phyloP scores from a whole-genome alignment of 2,329 filamentous ascomycete genomes.

The Aspergillus aculeatinus region DNA sequence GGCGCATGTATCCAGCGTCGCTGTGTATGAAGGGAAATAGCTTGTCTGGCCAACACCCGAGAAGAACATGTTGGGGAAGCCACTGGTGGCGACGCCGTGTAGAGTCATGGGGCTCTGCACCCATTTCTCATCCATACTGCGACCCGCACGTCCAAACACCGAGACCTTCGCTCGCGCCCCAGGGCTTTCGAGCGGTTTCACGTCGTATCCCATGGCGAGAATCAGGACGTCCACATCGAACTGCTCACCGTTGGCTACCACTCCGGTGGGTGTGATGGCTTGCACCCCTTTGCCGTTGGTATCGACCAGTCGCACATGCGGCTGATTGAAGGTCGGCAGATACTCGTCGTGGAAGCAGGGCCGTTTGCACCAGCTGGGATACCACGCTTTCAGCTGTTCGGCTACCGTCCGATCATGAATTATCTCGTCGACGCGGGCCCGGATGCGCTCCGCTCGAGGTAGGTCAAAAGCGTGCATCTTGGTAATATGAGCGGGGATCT shows the following conservation, averaged over 20 bases:
- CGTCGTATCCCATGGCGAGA: background rate
- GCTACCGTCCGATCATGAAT: slow-evolving; percentile 55
- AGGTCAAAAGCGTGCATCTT: no score
- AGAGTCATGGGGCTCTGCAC: background rate
- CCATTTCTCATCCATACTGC: no score
- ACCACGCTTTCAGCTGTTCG: slow-evolving; percentile 58
- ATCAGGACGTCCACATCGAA: background rate
- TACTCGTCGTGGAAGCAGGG: slow-evolving; percentile 59
- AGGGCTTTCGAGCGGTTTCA: no score
- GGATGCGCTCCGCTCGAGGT: no score
- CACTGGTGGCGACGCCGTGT: background rate
- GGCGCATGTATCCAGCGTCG: background rate
- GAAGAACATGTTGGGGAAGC: background rate
- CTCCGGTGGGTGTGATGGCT: background rate
- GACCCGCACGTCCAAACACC: no score
- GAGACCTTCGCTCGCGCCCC: no score
- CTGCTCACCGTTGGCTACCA: background rate
- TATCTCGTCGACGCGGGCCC: slow-evolving; percentile 30
- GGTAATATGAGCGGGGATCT: background rate
- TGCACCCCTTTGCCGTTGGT: slow-evolving; percentile 34
- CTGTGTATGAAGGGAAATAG: no score
- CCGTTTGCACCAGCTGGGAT: slow-evolving; percentile 62
- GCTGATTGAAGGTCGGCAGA: slow-evolving; percentile 37
- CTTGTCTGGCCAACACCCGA: no score
- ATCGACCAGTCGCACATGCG: slow-evolving; percentile 49